Evolutionary conservation across 2,329 filamentous ascomycete species (phyloP).

Genomic region (Chrysoporthe cubensis): DNA sequence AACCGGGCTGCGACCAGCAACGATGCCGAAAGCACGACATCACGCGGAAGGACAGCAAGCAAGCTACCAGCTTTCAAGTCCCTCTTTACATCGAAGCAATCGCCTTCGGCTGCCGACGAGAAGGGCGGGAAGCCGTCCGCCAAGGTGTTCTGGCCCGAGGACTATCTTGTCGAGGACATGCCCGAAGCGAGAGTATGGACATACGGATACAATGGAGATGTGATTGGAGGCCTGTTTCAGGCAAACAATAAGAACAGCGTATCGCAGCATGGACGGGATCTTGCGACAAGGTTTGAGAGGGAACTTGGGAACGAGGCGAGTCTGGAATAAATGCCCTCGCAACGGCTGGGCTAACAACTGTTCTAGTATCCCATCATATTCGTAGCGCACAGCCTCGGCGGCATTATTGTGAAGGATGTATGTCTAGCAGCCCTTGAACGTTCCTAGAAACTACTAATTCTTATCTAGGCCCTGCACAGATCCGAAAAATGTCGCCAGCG

Average conservation of each 20-base stretch:
- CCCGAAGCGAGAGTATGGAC: slow-evolving; percentile 43
- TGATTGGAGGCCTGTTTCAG: slow-evolving; percentile 40
- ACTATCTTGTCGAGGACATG: slow-evolving; percentile 42
- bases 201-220: slow-evolving; percentile 47
- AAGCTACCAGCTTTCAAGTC: background rate
- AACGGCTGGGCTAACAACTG: background rate
- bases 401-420: slow-evolving; percentile 4
- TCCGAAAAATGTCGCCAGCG: background rate
- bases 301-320: slow-evolving; percentile 38
- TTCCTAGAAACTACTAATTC: background rate
- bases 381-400: slow-evolving; percentile 1
- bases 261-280: slow-evolving; percentile 41
- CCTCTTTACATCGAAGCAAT: background rate
- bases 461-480: background rate
- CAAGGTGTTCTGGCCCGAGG: slow-evolving; percentile 41
- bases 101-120: background rate
- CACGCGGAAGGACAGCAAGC: too few relatives aligned
- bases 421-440: background rate
- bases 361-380: slow-evolving; percentile 1
- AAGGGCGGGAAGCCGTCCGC: background rate
- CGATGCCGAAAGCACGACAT: too few relatives aligned
- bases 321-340: slow-evolving; percentile 9
- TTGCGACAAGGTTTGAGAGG: slow-evolving; percentile 37
- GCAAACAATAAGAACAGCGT: slow-evolving; percentile 44
- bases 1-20: too few relatives aligned